Evolutionary conservation across 805 yeast genomes (phyloP).

Genomic region (Starmerella cellae): DNA sequence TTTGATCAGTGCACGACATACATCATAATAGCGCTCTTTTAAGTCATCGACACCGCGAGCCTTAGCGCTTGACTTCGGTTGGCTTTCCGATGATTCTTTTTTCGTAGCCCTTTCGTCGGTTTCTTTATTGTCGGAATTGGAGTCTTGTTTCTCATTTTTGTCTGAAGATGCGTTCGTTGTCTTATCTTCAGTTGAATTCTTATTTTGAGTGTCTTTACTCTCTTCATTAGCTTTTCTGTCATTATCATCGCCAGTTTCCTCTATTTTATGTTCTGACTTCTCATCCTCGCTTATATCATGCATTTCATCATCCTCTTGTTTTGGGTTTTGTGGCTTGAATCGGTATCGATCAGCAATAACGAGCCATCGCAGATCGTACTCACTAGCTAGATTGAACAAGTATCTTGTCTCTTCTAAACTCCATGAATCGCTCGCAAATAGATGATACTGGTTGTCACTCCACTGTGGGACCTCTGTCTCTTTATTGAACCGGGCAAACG

Average conservation of each 20-base stretch:
- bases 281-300: background rate
- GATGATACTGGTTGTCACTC: slow-evolving; percentile 45
- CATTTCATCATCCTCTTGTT: background rate
- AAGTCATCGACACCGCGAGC: slow-evolving; percentile 58
- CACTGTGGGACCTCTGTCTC: slow-evolving; percentile 57
- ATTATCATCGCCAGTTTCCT: background rate
- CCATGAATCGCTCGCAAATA: slow-evolving; percentile 45
- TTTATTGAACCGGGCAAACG: slow-evolving; percentile 63
- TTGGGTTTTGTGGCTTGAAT: background rate
- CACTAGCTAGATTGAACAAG: slow-evolving; percentile 49
- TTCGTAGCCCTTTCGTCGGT: background rate
- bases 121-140: background rate
- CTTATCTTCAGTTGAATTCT: background rate
- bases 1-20: slow-evolving; percentile 44
- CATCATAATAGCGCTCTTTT: slow-evolving; percentile 65
- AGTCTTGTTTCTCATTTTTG: background rate
- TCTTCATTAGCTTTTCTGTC: background rate
- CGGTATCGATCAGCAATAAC: slow-evolving; percentile 49
- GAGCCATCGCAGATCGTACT: slow-evolving; percentile 55
- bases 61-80: background rate
- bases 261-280: background rate
- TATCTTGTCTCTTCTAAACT: slow-evolving; percentile 62
- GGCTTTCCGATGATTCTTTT: background rate
- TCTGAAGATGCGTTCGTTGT: too few species aligned
- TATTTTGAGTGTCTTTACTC: background rate